Percentiles rank a stretch among this genome's conserved stretches.
phyloP scores from a whole-genome alignment of 306 rosid genomes.

The Pyrus communis region DNA sequence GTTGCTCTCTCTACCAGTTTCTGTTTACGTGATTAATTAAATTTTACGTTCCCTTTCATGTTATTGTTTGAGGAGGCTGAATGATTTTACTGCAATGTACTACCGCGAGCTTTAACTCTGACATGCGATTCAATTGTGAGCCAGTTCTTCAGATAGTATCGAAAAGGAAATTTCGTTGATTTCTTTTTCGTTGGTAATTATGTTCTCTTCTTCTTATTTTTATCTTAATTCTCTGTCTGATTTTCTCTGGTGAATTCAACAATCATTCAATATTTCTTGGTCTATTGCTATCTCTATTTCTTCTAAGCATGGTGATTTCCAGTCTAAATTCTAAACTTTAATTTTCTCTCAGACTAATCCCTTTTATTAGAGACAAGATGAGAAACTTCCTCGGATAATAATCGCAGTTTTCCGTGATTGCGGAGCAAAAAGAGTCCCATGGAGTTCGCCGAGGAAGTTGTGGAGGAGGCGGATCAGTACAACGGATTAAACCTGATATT shows the following conservation, averaged over 20 bases:
- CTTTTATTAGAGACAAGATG: neutral
- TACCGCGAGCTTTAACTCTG: neutral
- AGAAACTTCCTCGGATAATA: neutral
- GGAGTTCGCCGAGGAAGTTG: slow-evolving; percentile 56
- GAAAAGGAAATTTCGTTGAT: neutral
- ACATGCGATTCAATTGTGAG: neutral
- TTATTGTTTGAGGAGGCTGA: neutral
- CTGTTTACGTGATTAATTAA: neutral
- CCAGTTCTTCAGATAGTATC: neutral
- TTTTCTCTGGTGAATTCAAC: neutral
- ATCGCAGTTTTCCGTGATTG: neutral
- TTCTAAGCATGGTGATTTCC: neutral
- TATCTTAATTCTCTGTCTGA: neutral
- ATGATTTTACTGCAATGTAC: neutral
- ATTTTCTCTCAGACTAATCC: neutral
- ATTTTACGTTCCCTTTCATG: neutral
- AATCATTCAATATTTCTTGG: neutral
- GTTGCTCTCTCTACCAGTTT: neutral
- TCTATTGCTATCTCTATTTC: neutral
- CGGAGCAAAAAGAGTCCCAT: slow-evolving; percentile 58
- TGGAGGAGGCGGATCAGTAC: slow-evolving; percentile 49
- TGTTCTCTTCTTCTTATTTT: neutral
- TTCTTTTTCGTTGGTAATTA: neutral
- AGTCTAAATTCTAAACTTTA: neutral
- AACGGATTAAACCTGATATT: slow-evolving; percentile 75